phyloP scores from a whole-genome alignment of 2,329 filamentous ascomycete genomes.

The Hirsutella minnesotensis region DNA sequence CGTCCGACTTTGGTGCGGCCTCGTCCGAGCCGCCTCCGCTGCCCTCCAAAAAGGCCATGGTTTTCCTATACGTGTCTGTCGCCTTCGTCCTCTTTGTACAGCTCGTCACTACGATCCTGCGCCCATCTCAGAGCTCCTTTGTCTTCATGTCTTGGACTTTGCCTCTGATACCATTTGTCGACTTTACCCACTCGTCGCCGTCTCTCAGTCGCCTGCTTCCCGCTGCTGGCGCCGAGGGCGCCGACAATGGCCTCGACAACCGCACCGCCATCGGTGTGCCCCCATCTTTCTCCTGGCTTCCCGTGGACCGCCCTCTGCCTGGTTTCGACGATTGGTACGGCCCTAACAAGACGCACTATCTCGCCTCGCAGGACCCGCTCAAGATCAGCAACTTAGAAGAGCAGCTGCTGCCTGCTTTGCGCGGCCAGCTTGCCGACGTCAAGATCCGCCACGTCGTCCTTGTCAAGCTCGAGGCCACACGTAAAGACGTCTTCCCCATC shows the following conservation, averaged over 20 bases:
- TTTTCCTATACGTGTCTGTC: constrained; percentile 6
- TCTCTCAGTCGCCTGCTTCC: constrained; percentile 13
- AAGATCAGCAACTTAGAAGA: constrained; percentile 27
- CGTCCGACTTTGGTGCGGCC: not conserved
- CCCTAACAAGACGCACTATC: constrained; percentile 14
- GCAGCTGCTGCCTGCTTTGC: constrained; percentile 15
- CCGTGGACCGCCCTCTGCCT: constrained; percentile 8
- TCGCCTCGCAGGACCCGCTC: constrained; percentile 23
- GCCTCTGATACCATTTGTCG: constrained; percentile 19
- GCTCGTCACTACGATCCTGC: constrained; percentile 9
- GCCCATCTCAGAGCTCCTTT: constrained; percentile 18
- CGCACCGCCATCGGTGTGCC: constrained; percentile 14
- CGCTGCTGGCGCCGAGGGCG: constrained; percentile 8
- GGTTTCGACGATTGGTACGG: constrained; percentile 19
- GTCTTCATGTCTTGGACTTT: constrained; percentile 23
- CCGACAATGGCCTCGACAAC: constrained; percentile 16
- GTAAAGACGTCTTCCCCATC: constrained; percentile 32
- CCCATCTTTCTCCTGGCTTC: constrained; percentile 14
- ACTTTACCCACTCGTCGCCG: constrained; percentile 16
- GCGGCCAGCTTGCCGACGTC: constrained; percentile 14
- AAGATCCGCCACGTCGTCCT: constrained; percentile 30
- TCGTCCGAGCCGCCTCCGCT: not conserved
- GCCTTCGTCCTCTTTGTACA: constrained; percentile 9
- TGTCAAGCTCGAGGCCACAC: constrained; percentile 32
- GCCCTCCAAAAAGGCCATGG: constrained; percentile 1